Base-by-base conservation (phyloP, 768 basidiomycete genomes). In the Suillus alpinus region DNA sequence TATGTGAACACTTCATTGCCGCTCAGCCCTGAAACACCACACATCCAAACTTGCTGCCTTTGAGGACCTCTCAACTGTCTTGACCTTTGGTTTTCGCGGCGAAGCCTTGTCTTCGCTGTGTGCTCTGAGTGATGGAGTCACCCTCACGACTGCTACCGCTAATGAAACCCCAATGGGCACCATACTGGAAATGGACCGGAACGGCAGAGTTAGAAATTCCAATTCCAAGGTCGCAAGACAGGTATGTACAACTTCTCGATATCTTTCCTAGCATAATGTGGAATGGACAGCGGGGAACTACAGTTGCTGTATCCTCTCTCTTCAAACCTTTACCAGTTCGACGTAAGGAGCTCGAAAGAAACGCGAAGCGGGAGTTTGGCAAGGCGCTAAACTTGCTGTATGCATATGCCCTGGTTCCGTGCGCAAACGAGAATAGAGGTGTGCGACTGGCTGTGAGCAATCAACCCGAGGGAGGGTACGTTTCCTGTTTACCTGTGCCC, bases 101-200 rank as follows among this genome's bases (percentile, higher is more conserved):
- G 97, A 99, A 75, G 97, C 97, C 0, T 79, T 99, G 0, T 94
- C 94, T 7, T 95, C 96, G 3, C 80, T 99, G 0, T 99, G 95
- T 69, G 92, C 92, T 1, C 75, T 97, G 0, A 83, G 86, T 55
- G 87, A 91, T 58, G 74, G 78, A 3, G 83, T 98, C 12, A 79
- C 77, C 0, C 80, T 98, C 52, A 81, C 82, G 1, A 98, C 96
- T 0, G 82, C 91, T 3, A 94, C 92, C 0, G 78, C 80, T 20
- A 73, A 77, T 8, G 86, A 86, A 3, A 83, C 88, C 0, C 94
- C 95, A 0, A 85, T 91, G 78, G 97, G 94, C 2, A 85, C 87
- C 5, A 75, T 83, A 23, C 77, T 99, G n/a, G 84, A 89, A 53
- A 80, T 96, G 66, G 88, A 90, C 47, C 71, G 78, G 26, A 78